Evolutionary conservation across 495 filamentous ascomycete genomes (phyloP).

Genomic region (Podospora sp.): DNA sequence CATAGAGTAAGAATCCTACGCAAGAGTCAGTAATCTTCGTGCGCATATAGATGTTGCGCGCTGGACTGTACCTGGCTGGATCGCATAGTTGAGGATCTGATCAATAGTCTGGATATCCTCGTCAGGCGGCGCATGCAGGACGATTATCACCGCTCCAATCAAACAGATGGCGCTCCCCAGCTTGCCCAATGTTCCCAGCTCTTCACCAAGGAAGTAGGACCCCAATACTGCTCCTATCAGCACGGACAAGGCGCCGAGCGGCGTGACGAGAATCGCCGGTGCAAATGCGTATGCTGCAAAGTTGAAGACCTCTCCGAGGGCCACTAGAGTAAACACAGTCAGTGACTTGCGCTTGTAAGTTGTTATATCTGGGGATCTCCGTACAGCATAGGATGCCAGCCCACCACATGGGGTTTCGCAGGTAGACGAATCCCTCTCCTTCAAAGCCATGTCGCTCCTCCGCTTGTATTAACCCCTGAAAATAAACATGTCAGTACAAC

Average conservation of each 20-base stretch:
- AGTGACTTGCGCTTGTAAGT: constrained; percentile 24
- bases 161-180: constrained; percentile 95
- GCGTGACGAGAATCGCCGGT: constrained; percentile 94
- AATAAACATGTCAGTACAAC: constrained; percentile 28
- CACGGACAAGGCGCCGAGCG: constrained; percentile 88
- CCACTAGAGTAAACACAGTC: constrained; percentile 39
- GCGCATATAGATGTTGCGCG: not conserved
- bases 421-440: constrained; percentile 92
- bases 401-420: constrained; percentile 95
- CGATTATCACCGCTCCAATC: constrained; percentile 95
- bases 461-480: constrained; percentile 84
- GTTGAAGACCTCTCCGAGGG: constrained; percentile 90
- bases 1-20: constrained; percentile 85
- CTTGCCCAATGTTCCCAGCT: constrained; percentile 84
- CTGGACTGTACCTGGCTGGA: constrained; percentile 73
- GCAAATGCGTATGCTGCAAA: constrained; percentile 98
- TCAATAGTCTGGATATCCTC: constrained; percentile 85
- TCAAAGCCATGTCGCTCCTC: constrained; percentile 92
- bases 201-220: constrained; percentile 89
- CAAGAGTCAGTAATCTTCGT: constrained; percentile 32
- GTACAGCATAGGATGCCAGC: constrained; percentile 84
- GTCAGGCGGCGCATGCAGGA: constrained; percentile 94
- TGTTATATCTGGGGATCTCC: constrained; percentile 27
- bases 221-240: constrained; percentile 93
- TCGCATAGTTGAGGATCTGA: constrained; percentile 82